Evolutionary conservation across 2,329 filamentous ascomycete species (phyloP).

Genomic region (Scorias spongiosa): DNA sequence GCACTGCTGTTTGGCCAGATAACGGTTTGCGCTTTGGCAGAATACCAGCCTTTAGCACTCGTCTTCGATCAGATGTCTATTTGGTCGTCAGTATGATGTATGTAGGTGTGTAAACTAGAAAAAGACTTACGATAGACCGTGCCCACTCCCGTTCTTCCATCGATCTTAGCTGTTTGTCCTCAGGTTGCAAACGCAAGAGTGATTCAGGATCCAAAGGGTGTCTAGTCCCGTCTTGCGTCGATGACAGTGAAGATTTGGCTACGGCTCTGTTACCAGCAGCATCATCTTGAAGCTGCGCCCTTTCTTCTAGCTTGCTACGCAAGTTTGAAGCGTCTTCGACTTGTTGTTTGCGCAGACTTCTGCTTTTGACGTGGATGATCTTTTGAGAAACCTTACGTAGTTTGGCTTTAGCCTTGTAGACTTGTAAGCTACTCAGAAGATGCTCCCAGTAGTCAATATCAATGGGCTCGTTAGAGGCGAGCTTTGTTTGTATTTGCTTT

Average conservation of each 20-base stretch:
- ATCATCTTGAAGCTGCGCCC: slow-evolving; percentile 20
- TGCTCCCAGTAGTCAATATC: slow-evolving; percentile 98
- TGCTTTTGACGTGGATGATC: slow-evolving; percentile 55
- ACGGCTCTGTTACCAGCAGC: too few species aligned
- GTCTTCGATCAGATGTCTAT: slow-evolving; percentile 41
- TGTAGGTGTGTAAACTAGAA: too few species aligned
- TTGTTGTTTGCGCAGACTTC: slow-evolving; percentile 51
- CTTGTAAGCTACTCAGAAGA: slow-evolving; percentile 63
- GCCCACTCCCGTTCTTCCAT: slow-evolving; percentile 45
- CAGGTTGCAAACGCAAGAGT: slow-evolving; percentile 44
- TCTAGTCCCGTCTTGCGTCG: slow-evolving; percentile 3
- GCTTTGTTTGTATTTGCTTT: slow-evolving; percentile 70
- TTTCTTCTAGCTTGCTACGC: slow-evolving; percentile 34
- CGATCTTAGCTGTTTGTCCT: slow-evolving; percentile 46
- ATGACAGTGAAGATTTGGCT: not conserved
- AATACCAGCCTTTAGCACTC: slow-evolving; percentile 49
- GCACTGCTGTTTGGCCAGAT: slow-evolving; percentile 13
- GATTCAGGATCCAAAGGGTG: slow-evolving; percentile 47
- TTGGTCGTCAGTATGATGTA: too few species aligned
- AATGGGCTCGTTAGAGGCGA: slow-evolving; percentile 78
- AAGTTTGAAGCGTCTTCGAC: slow-evolving; percentile 48
- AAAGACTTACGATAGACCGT: slow-evolving; percentile 33
- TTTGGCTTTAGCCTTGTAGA: slow-evolving; percentile 86
- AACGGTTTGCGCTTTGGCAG: slow-evolving; percentile 41
- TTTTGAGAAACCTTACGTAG: slow-evolving; percentile 63